A percentile compares a stretch with the other conserved stretches of the same genome.
These are phyloP conservation scores for Rhododendron griersonianum DNA, from an alignment of 148 eudicot species.

Conservation along the genomic window DNA sequence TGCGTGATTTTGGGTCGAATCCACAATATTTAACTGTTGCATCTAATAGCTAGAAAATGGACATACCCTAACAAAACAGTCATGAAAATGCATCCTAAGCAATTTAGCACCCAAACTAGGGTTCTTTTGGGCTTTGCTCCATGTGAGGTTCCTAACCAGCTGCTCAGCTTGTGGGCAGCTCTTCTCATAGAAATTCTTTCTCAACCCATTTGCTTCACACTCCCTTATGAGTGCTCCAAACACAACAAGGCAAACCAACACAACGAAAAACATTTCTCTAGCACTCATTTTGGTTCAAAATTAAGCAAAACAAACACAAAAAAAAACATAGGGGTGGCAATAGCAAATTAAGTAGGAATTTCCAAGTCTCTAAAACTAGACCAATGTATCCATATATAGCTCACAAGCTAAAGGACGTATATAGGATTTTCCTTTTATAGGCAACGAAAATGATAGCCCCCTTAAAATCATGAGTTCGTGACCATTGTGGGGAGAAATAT, in stretches of 20 bases:
- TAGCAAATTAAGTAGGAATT: neutral
- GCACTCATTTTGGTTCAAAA: slow-evolving; percentile 6
- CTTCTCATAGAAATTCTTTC: slow-evolving; percentile 10
- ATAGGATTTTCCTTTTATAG: neutral
- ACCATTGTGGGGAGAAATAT: neutral
- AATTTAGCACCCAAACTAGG: slow-evolving; percentile 28
- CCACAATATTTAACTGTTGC: neutral
- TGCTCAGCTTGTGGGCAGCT: slow-evolving; percentile 18
- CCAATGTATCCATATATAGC: neutral
- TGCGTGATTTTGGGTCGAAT: neutral
- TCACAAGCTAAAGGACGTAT: neutral
- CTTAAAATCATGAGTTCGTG: neutral
- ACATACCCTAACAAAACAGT: slow-evolving; percentile 17
- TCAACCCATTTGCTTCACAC: neutral
- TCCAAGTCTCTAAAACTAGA: neutral
- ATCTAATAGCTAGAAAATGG: slow-evolving; percentile 13
- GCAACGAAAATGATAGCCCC: neutral
- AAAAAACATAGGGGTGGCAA: neutral
- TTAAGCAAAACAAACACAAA: neutral
- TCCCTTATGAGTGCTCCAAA: neutral
- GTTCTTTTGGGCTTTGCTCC: slow-evolving; percentile 15
- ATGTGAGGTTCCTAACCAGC: slow-evolving; percentile 20
- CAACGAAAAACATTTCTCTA: neutral
- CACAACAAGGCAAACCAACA: neutral
- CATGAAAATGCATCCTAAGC: slow-evolving; percentile 25